Base-by-base conservation (phyloP, 768 basidiomycete species). In the Hygrocybe punicea region DNA sequence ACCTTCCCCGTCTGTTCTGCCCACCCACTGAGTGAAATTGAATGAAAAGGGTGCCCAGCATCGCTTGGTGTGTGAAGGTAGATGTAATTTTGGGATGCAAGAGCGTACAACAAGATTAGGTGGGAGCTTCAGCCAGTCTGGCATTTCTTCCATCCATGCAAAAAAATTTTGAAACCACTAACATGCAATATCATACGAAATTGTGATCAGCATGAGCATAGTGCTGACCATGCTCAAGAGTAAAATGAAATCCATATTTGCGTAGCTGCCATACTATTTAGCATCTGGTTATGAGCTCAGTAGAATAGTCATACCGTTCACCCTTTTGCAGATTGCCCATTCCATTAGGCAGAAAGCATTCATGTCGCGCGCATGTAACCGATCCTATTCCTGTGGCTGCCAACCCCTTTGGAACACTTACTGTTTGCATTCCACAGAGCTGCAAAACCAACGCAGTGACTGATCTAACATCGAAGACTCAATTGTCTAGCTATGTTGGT, bases 1-100 rank as follows among this genome's bases (percentile, higher is more conserved):
- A 0, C 60, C 72, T 51, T 78, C 74, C 0, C 76, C 71, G 58
- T 73, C 70, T 5, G 65, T 70, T 1, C 67, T 60, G 6, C 70
- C 71, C 17, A 65, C 62, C 1, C 68, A 56, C 14, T 54, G 53
- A 1, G 56, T 56, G n/a, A n/a, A n/a, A n/a, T n/a, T n/a, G n/a
- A n/a, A n/a, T n/a, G n/a, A n/a, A n/a, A n/a, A n/a, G n/a, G n/a
- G n/a, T n/a, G n/a, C n/a, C n/a, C n/a, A n/a, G n/a, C n/a, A n/a
- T n/a, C n/a, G n/a, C n/a, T n/a, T 19, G 3, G 52, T 55, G 45
- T 69, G 68, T 11, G 51, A 54, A 9, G 57, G 51, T 7, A 65
- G 50, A 51, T 69, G 68, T 46, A 69, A 69, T 47, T 69, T 69
- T 5, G 68, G 68, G 13, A 69, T 55, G 11, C 36, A 21, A 24